Percentiles rank a stretch among this genome's conserved stretches.
phyloP scores from a whole-genome alignment of 768 basidiomycete genomes.

The Suillus fuscotomentosus region DNA sequence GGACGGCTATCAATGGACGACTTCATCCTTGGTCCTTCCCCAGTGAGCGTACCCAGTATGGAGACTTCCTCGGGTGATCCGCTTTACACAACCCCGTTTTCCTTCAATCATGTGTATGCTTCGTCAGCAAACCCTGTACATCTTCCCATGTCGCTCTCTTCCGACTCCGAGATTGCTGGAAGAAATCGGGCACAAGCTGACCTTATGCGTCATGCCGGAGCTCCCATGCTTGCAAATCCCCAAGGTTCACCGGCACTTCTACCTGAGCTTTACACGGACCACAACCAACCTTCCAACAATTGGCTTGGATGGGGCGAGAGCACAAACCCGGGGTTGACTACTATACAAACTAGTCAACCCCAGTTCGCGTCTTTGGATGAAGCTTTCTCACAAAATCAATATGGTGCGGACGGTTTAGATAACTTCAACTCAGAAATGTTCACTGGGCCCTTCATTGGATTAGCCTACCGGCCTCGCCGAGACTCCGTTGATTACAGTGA shows the following conservation, averaged over 20 bases:
- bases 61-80: constrained; percentile 24
- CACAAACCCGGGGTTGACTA: background rate
- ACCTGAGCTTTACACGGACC: constrained; percentile 17
- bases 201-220: constrained; percentile 34
- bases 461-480: constrained; percentile 29
- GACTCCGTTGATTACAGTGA: constrained; percentile 41
- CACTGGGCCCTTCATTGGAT: constrained; percentile 22
- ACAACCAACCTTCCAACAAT: constrained; percentile 11
- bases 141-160: constrained; percentile 17
- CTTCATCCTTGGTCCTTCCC: constrained; percentile 41
- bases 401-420: constrained; percentile 20
- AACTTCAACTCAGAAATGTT: constrained; percentile 7
- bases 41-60: constrained; percentile 32
- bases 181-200: constrained; percentile 51
- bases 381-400: constrained; percentile 25
- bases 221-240: constrained; percentile 9
- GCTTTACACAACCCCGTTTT: constrained; percentile 32
- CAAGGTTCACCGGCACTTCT: constrained; percentile 9
- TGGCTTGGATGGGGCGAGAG: constrained; percentile 31
- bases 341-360: background rate
- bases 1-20: constrained; percentile 37
- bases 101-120: constrained; percentile 23
- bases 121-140: constrained; percentile 20
- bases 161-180: constrained; percentile 40
- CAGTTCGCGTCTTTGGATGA: constrained; percentile 26